phyloP scores from a whole-genome alignment of 2,329 filamentous ascomycete species.

The Daldinia eschscholtzii region DNA sequence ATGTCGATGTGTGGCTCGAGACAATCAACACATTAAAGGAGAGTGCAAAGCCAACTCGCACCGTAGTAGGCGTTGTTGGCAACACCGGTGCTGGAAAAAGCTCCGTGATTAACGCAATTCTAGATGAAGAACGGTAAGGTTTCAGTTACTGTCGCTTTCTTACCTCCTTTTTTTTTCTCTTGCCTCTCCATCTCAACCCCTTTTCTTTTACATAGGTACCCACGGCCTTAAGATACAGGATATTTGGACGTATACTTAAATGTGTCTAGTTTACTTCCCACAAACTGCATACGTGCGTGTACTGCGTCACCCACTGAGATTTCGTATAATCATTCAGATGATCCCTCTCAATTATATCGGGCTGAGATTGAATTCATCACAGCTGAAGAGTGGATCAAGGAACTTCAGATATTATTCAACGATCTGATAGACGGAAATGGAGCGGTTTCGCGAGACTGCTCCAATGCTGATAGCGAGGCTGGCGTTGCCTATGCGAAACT shows the following conservation, averaged over 20 bases:
- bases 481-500: conserved; percentile 49
- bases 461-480: conserved; percentile 45
- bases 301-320: conserved; percentile 50
- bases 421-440: conserved; percentile 46
- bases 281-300: conserved; percentile 49
- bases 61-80: conserved; percentile 70
- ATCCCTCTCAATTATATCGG: conserved; percentile 45
- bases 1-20: conserved; percentile 53
- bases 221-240: background rate
- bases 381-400: conserved; percentile 44
- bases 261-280: conserved; percentile 43
- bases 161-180: background rate
- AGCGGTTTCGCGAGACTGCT: conserved; percentile 43
- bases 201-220: background rate
- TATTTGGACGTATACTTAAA: conserved; percentile 2
- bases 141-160: background rate
- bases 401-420: conserved; percentile 45
- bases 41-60: conserved; percentile 54
- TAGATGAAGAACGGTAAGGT: conserved; percentile 67
- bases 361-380: conserved; percentile 51
- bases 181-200: background rate
- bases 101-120: conserved; percentile 72
- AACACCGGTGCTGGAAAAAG: conserved; percentile 73
- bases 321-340: conserved; percentile 49
- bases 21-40: conserved; percentile 58